Percentiles rank a stretch among this genome's conserved stretches.
Evolutionary conservation across 148 eudicot genomes (phyloP).

Genomic region (Talinum fruticosum): DNA sequence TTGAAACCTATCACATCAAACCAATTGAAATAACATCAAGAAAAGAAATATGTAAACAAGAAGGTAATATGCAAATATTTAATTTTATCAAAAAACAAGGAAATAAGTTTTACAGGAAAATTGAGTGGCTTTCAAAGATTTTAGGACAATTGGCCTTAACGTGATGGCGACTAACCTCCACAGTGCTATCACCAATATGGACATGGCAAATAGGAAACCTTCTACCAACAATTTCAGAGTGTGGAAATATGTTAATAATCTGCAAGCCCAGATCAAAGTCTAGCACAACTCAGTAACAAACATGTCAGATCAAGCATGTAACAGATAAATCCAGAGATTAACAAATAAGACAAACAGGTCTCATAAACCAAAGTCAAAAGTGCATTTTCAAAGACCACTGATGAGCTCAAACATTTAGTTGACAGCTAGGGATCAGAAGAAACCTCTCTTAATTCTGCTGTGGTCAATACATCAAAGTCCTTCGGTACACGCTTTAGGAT

Average conservation of each 20-base stretch:
- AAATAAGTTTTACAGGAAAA: neutral
- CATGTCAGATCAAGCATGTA: neutral
- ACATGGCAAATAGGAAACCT: constrained; percentile 88
- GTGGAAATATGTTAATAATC: constrained; percentile 51
- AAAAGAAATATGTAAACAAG: neutral
- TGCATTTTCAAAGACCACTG: neutral
- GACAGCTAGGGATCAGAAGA: constrained; percentile 19
- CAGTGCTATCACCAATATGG: constrained; percentile 41
- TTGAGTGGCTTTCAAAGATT: neutral
- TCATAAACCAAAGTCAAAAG: neutral
- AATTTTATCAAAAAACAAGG: no score
- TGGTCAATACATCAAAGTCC: constrained; percentile 85
- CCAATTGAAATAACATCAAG: neutral
- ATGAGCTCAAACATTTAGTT: neutral
- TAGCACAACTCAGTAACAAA: constrained; percentile 1
- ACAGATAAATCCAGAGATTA: neutral
- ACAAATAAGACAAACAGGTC: no score
- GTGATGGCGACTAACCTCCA: constrained; percentile 49
- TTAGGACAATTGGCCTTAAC: neutral
- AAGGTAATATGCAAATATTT: no score
- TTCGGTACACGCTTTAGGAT: constrained; percentile 76
- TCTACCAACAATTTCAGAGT: constrained; percentile 54
- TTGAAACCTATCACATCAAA: constrained; percentile 64
- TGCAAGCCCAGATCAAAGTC: constrained; percentile 23
- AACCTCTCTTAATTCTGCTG: constrained; percentile 84